Evolutionary conservation across 176 grass and related monocot genomes (phyloP), one percentile per base, ranked within the genome.

Genomic region (Pontederia crassipes): DNA sequence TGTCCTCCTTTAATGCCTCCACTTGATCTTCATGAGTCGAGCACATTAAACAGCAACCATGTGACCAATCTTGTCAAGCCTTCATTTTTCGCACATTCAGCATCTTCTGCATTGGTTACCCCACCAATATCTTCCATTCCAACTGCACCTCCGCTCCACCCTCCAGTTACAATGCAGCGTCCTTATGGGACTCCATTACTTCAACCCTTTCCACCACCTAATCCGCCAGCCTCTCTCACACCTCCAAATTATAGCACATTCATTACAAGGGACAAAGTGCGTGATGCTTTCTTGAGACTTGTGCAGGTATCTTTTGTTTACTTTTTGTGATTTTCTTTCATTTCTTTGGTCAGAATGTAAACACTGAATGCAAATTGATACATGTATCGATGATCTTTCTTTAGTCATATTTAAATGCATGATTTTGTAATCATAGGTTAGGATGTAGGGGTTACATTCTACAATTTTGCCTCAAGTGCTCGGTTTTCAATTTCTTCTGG

Each of bases 251-350:
- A 73, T 57, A 60, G 10, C 58, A 45, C 64, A n/a, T 14, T 62
- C 49, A 24, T 79, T 49, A 76, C 72, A 26, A 82, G 84, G 76
- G 79, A 87, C 63, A 67, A 61, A 69, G 68, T 87, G 51, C 71
- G 51, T 61, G 68, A 35, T 76, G 76, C 59, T 56, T 10, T 87
- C 3, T 11, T 69, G 67, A 87, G 46, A 64, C 79, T 82, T 79
- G 76, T 17, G 7, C 72, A 79, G 79, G 84, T 82, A 87, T 56
- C 35, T 59, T 28, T 8, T 61, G 9, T 47, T 12, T 81, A 17
- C 12, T 59, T 53, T 68, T 17, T 48, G 17, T 17, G 20, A 45
- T 7, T 4, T 56, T 55, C 13, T 28, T 28, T 74, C 7, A 29
- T 27, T 11, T 12, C 1, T 68, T 29, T 48, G 49, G 53, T 12